Conservation (phyloP, 306 rosid species). For the Trifolium pratense region DNA sequence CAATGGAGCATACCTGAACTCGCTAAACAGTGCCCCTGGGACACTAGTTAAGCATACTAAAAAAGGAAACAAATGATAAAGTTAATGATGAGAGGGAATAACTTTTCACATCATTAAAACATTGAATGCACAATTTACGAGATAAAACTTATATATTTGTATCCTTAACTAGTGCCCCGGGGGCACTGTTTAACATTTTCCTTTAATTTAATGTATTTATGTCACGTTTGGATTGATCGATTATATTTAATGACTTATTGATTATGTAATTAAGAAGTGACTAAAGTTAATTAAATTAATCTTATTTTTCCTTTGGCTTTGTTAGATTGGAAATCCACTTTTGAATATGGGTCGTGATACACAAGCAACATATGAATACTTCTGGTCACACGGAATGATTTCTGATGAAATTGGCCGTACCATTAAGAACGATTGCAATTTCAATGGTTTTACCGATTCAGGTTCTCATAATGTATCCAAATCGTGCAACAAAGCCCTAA, state of each 20-base stretch:
- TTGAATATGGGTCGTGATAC: slow-evolving; percentile 71
- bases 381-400: slow-evolving; percentile 96
- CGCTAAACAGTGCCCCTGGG: too few relatives aligned
- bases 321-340: slow-evolving; percentile 92
- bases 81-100: too few relatives aligned
- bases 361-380: slow-evolving; percentile 74
- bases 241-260: background rate
- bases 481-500: slow-evolving; percentile 59
- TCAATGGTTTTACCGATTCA: slow-evolving; percentile 57
- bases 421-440: slow-evolving; percentile 70
- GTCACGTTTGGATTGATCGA: background rate
- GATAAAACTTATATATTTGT: too few relatives aligned
- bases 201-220: too few relatives aligned
- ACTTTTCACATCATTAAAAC: too few relatives aligned
- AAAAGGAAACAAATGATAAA: too few relatives aligned
- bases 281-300: background rate
- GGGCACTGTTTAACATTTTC: too few relatives aligned
- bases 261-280: background rate
- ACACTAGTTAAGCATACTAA: too few relatives aligned
- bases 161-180: too few relatives aligned
- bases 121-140: too few relatives aligned
- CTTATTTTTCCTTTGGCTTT: slow-evolving; percentile 5
- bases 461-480: slow-evolving; percentile 60
- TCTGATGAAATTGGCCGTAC: slow-evolving; percentile 82
- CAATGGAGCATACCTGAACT: too few relatives aligned